Percentiles rank a stretch among this genome's conserved stretches.
phyloP scores from a whole-genome alignment of 371 early-diverging fungal genomes.

The Encephalitozoon cuniculi region DNA sequence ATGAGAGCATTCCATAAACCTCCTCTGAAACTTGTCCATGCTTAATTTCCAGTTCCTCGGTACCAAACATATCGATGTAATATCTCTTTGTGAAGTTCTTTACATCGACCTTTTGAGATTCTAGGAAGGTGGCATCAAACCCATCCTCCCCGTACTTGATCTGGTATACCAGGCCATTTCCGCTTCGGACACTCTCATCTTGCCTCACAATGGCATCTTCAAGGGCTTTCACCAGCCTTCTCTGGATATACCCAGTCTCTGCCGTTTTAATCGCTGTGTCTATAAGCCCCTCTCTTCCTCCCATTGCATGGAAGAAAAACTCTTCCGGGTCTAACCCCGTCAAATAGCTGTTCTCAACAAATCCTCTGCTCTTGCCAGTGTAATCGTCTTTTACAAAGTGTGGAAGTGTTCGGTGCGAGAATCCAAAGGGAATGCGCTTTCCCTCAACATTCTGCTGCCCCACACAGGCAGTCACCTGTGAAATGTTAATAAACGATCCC shows the following conservation, averaged over 20 bases:
- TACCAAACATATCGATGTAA: conserved; percentile 43
- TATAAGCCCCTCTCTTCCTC: conserved; percentile 94
- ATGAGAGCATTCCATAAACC: conserved; percentile 24
- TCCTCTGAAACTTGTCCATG: not conserved
- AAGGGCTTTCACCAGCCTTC: conserved; percentile 91
- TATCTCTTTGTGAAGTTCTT: conserved; percentile 22
- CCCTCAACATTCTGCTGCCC: conserved; percentile 99
- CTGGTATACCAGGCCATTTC: conserved; percentile 78
- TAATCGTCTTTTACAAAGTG: conserved; percentile 96
- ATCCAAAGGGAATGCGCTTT: conserved; percentile 93
- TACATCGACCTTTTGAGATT: conserved; percentile 65
- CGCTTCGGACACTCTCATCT: conserved; percentile 91
- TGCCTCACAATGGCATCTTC: conserved; percentile 94
- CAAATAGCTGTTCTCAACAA: conserved; percentile 93
- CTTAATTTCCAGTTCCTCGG: not conserved
- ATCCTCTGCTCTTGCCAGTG: conserved; percentile 86
- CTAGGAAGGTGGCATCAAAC: conserved; percentile 83
- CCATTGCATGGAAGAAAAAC: conserved; percentile 99
- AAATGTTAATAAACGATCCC: conserved; percentile 92
- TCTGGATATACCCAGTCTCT: conserved; percentile 98
- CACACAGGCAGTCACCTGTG: conserved; percentile 96
- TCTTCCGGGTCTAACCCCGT: conserved; percentile 92
- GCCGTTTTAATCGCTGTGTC: conserved; percentile 99
- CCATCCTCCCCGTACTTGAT: conserved; percentile 96
- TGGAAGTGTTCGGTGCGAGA: conserved; percentile 84